Percentiles rank a stretch among this genome's conserved stretches.
These are phyloP conservation scores for Coleophoma eucalyptorum DNA, from an alignment of 2,329 filamentous ascomycete species.

Conservation along the genomic window DNA sequence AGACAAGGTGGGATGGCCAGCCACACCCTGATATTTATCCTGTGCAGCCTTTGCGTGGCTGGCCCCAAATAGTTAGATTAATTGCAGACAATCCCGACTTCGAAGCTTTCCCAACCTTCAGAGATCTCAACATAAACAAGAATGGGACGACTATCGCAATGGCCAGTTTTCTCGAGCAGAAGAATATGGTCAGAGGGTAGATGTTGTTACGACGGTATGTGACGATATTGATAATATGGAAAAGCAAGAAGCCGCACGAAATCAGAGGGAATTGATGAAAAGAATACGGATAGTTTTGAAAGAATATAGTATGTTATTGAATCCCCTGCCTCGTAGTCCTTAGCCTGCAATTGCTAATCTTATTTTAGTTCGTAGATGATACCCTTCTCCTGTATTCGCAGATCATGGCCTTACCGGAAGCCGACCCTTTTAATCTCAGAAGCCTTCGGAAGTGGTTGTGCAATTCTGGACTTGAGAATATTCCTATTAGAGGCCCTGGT, in stretches of 20 bases:
- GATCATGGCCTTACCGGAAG: not conserved
- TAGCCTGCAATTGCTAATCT: too few species aligned
- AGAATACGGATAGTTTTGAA: not conserved
- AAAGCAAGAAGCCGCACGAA: too few species aligned
- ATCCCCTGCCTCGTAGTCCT: too few species aligned
- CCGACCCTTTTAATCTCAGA: not conserved
- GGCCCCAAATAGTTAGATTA: not conserved
- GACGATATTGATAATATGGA: too few species aligned
- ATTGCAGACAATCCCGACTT: not conserved
- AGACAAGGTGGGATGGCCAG: too few species aligned
- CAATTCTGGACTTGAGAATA: too few species aligned
- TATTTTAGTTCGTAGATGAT: not conserved
- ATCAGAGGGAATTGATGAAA: too few species aligned
- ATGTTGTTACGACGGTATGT: too few species aligned
- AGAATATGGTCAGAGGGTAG: too few species aligned
- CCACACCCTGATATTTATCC: not conserved
- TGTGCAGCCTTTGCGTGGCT: not conserved
- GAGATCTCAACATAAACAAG: not conserved
- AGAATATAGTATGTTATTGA: not conserved
- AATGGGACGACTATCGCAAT: not conserved
- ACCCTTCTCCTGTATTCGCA: not conserved
- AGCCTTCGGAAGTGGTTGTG: not conserved
- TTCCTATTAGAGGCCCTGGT: too few species aligned
- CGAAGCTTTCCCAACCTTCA: not conserved
- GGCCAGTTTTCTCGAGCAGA: too few species aligned